A percentile compares a stretch with the other conserved stretches of the same genome.
Evolutionary conservation across 345 rosid species (phyloP).

Genomic region (Bruguiera sexangula): DNA sequence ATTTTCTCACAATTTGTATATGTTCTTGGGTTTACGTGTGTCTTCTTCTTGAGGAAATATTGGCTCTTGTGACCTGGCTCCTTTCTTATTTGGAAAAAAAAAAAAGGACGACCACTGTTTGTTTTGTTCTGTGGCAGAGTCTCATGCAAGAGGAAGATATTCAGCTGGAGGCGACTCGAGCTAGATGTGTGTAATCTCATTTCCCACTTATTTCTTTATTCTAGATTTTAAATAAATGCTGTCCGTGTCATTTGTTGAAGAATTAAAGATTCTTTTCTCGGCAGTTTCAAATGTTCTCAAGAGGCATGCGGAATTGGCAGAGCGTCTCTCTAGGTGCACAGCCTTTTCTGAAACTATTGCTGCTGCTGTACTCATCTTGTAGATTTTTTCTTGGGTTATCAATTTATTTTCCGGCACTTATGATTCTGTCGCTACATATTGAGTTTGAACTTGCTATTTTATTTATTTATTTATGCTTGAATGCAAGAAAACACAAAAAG

Average conservation of each 20-base stretch:
- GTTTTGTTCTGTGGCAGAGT: conserved; percentile 35
- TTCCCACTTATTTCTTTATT: conserved; percentile 12
- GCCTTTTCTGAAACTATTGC: conserved; percentile 1
- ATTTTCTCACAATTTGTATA: too few relatives aligned
- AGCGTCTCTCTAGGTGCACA: conserved; percentile 69
- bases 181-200: conserved; percentile 49
- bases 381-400: background rate
- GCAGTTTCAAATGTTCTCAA: conserved; percentile 80
- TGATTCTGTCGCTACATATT: too few relatives aligned
- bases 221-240: background rate
- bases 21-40: too few relatives aligned
- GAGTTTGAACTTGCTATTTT: too few relatives aligned
- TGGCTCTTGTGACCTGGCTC: background rate
- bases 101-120: background rate
- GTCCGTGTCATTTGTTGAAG: conserved; percentile 10
- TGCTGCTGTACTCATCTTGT: background rate
- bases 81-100: background rate
- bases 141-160: conserved; percentile 58
- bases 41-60: background rate
- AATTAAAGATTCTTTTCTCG: conserved; percentile 17
- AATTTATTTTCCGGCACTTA: background rate
- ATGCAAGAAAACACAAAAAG: too few relatives aligned
- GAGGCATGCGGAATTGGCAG: conserved; percentile 75
- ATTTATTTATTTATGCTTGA: too few relatives aligned
- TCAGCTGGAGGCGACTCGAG: conserved; percentile 67